Evolutionary conservation across 129 eudicot genomes (phyloP), one percentile per base, ranked within the genome.

Genomic region (Erigeron canadensis): DNA sequence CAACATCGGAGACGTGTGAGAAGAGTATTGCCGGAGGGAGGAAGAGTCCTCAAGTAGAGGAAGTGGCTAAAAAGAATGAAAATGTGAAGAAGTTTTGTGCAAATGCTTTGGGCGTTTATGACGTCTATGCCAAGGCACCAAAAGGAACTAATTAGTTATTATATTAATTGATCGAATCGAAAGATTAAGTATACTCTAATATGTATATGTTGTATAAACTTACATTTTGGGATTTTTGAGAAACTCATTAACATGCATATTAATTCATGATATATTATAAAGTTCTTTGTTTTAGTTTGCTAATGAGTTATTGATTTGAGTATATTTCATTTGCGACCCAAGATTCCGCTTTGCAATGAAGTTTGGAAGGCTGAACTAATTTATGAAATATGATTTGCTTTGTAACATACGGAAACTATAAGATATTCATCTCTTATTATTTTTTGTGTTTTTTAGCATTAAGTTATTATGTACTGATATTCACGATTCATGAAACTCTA

Each of bases 1-100:
- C 74, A 0, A 77, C 80, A 10, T 63, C 81, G 0, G 79, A 88
- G 18, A 82, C 86, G 34, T 90, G 97, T 57, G 82, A 70, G 4
- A 56, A 50, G 39, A 62, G 79, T 34, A 65, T 77, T n/a, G 73
- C 42, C 7, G 65, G 23, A 6, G 73, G 80, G 66, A 57, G 41
- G 15, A 71, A 78, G 67, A 78, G 61, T 78, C 73, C 47, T 22
- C 37, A 68, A 37, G 75, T 55, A 12, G 59, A 68, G 58, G 68
- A 62, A 62, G 80, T 81, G 80, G 76, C 75, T 2, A 64, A 71
- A 19, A 79, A 54, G 81, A 86, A 90, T 15, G 28, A 50, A 16
- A 65, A 56, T 8, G 80, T 88, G 21, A 18, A 48, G 6, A 73
- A 74, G 50, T 69, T 83, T 9, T 79, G 81, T 45, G 21, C 71